phyloP scores from a whole-genome alignment of 176 grass and related monocot genomes.

The Echinochloa phyllopogon region DNA sequence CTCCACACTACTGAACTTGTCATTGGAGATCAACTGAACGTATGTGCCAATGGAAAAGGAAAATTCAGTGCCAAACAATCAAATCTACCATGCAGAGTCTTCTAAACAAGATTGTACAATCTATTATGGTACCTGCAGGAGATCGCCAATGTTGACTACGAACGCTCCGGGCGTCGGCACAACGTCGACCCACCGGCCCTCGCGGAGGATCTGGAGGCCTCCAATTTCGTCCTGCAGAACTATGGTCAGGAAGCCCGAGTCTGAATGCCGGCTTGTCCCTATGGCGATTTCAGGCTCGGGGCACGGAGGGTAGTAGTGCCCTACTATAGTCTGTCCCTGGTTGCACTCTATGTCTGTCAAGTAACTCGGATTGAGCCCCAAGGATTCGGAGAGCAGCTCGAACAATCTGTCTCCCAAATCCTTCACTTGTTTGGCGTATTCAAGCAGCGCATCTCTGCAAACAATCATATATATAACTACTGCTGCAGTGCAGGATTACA shows the following conservation, averaged over 20 bases:
- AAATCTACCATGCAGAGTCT: too few relatives aligned
- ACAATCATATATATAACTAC: neutral
- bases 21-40: neutral
- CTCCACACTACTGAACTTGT: neutral
- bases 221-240: conserved; percentile 66
- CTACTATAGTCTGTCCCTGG: conserved; percentile 48
- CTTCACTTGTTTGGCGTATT: conserved; percentile 48
- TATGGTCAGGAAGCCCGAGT: conserved; percentile 54
- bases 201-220: conserved; percentile 57
- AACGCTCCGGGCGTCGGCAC: conserved; percentile 44
- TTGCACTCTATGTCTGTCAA: conserved; percentile 59
- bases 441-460: conserved; percentile 45
- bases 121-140: conserved; percentile 53
- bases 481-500: neutral
- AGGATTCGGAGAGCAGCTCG: conserved; percentile 53
- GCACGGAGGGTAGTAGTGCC: conserved; percentile 71
- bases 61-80: too few relatives aligned
- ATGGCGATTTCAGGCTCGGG: conserved; percentile 65
- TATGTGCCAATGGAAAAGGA: too few relatives aligned
- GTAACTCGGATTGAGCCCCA: conserved; percentile 53
- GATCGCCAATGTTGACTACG: conserved; percentile 52
- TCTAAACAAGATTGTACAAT: too few relatives aligned
- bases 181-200: conserved; percentile 51
- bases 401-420: conserved; percentile 45
- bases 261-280: conserved; percentile 56